Base-by-base conservation (phyloP, 2,329 filamentous ascomycete genomes). In the Berkeleyomyces basicola region DNA sequence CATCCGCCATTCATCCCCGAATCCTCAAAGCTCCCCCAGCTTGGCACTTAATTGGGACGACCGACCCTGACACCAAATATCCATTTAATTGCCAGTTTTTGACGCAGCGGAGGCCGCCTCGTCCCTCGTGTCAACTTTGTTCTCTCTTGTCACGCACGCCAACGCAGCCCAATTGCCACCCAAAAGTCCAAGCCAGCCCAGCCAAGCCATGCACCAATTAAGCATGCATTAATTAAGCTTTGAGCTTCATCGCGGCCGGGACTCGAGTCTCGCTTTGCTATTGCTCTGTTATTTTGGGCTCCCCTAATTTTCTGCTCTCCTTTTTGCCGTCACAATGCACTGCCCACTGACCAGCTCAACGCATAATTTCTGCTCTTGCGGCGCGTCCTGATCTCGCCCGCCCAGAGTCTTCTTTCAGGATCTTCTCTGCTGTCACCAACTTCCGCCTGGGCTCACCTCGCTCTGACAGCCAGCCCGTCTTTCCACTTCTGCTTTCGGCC, bases 141-240 rank as follows among this genome's bases (percentile, higher is more conserved):
- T 47, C 7, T n/a, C 43, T 46, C 3, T 44, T 44, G 6, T 44
- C 9, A 44, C 9, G 42, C 42, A 44, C 42, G 42, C 43, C 43
- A 11, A 46, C 43, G 43, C 14, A 46, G 16, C 43, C 49, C 36
- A 55, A 37, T 55, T 11, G 49, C 49, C 49, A 55, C 49, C 33
- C 36, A 55, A 55, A 39, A 37, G n/a, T 31, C 36, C 49, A 33
- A 23, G 11, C 43, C 47, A 51, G 49, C 49, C 49, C 49, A 53
- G 49, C 47, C 49, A 55, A 37, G 33, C 33, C 31, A 55, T 55
- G 49, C 49, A 55, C 37, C 49, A 55, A 55, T 55, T 55, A 55
- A 55, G 49, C 49, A 55, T 55, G 49, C 49, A 55, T 55, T 55
- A 55, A 55, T 55, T 55, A 55, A 55, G 49, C 49, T 39, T 55